Percentiles rank a stretch among this genome's conserved stretches.
Conservation (phyloP, 2,329 filamentous ascomycete species). For the Cordyceps pruinosa region DNA sequence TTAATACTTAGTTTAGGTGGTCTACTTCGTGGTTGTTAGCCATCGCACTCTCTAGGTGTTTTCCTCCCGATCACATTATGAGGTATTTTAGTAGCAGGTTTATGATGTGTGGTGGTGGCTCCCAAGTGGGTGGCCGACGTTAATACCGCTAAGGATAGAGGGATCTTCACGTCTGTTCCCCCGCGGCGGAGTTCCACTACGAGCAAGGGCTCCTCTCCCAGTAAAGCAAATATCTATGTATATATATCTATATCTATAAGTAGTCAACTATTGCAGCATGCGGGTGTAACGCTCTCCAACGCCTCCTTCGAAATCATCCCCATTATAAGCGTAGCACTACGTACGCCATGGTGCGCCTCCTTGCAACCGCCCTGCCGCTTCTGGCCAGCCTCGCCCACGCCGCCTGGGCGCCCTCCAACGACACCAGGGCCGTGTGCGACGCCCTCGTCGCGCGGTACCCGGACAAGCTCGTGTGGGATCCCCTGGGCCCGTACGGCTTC, state of each 20-base stretch:
- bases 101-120: no score
- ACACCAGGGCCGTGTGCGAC: constrained; percentile 15
- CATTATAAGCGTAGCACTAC: not conserved
- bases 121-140: no score
- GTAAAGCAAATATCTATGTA: not conserved
- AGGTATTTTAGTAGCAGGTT: no score
- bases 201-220: not conserved
- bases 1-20: no score
- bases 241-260: not conserved
- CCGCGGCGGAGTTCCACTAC: not conserved
- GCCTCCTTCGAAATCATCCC: not conserved
- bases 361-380: not conserved
- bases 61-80: no score
- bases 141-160: not conserved
- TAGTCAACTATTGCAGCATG: constrained; percentile 1
- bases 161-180: not conserved
- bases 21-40: no score
- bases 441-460: constrained; percentile 12
- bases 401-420: not conserved
- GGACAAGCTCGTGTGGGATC: constrained; percentile 16
- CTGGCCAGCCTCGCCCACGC: not conserved
- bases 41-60: no score
- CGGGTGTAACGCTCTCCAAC: not conserved
- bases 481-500: constrained; percentile 7
- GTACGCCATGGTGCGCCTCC: not conserved